Evolutionary conservation across 805 yeast species (phyloP).

Genomic region (Kuraishia floccosa): DNA sequence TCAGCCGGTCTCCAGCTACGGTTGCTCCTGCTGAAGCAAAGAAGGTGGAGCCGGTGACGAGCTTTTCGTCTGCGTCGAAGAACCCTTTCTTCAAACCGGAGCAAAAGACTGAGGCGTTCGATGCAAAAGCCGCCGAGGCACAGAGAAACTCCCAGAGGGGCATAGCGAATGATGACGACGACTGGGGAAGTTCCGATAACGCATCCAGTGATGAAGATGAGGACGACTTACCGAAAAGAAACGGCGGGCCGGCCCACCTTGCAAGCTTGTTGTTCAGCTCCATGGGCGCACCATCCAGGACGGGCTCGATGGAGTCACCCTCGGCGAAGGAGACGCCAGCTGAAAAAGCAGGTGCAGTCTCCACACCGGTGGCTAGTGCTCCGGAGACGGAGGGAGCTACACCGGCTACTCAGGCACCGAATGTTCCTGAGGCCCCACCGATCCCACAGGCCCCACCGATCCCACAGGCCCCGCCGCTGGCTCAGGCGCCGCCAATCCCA

Average conservation of each 20-base stretch:
- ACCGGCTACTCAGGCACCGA: slow-evolving; percentile 4
- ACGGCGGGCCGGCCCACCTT: slow-evolving; percentile 44
- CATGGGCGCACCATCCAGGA: slow-evolving; percentile 23
- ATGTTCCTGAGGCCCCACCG: slow-evolving; percentile 3
- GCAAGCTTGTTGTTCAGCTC: slow-evolving; percentile 45
- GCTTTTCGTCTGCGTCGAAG: slow-evolving; percentile 13
- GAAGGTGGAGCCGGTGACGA: not conserved
- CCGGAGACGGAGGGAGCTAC: slow-evolving; percentile 3
- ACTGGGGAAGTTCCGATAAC: slow-evolving; percentile 11
- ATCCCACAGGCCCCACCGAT: slow-evolving; percentile 12
- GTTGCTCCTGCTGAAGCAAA: slow-evolving; percentile 1
- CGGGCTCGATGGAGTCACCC: too few relatives aligned
- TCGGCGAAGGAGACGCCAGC: too few relatives aligned
- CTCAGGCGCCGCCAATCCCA: slow-evolving; percentile 3
- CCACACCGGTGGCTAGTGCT: slow-evolving; percentile 3
- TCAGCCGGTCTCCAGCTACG: slow-evolving; percentile 21
- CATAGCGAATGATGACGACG: slow-evolving; percentile 26
- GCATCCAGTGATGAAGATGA: slow-evolving; percentile 26
- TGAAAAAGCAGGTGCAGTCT: too few relatives aligned
- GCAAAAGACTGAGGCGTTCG: slow-evolving; percentile 24
- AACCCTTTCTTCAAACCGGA: slow-evolving; percentile 53
- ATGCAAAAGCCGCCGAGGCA: slow-evolving; percentile 49
- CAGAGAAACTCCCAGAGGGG: slow-evolving; percentile 69
- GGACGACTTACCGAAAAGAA: slow-evolving; percentile 32
- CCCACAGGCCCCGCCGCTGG: slow-evolving; percentile 5